Percentiles rank a stretch among this genome's conserved stretches.
phyloP scores from a whole-genome alignment of 2,329 filamentous ascomycete genomes.

The Esteya vermicola region DNA sequence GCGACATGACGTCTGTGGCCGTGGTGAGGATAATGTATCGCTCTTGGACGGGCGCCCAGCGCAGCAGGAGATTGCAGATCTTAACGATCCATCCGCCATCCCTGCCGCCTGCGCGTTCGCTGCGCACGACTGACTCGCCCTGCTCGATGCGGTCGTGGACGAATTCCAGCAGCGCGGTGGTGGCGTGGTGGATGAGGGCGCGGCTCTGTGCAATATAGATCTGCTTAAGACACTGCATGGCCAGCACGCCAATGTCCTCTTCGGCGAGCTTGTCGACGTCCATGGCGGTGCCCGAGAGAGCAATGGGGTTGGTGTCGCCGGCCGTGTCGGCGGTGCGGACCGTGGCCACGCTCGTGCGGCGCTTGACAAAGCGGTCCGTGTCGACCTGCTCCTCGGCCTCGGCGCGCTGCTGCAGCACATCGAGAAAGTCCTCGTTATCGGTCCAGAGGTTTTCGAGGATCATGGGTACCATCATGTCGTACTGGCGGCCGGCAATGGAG shows the following conservation, averaged over 20 bases:
- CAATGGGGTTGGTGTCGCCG: constrained; percentile 50
- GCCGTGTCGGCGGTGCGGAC: constrained; percentile 55
- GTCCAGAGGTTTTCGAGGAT: constrained; percentile 79
- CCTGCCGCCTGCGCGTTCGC: constrained; percentile 21
- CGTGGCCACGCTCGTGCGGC: constrained; percentile 68
- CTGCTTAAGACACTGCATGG: constrained; percentile 72
- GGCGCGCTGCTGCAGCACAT: constrained; percentile 51
- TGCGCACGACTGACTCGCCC: constrained; percentile 36
- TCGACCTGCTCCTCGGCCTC: constrained; percentile 56
- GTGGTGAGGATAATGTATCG: constrained; percentile 82
- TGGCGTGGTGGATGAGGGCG: constrained; percentile 66
- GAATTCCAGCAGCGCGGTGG: constrained; percentile 59
- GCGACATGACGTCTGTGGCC: constrained; percentile 60
- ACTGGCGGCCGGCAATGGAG: constrained; percentile 60
- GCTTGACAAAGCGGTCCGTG: constrained; percentile 44
- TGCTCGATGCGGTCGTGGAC: constrained; percentile 45
- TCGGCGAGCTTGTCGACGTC: constrained; percentile 85
- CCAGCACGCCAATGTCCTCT: constrained; percentile 72
- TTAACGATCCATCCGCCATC: constrained; percentile 66
- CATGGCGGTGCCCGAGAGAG: constrained; percentile 65
- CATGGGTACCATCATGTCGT: constrained; percentile 67
- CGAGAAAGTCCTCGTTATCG: constrained; percentile 54
- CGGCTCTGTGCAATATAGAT: constrained; percentile 75
- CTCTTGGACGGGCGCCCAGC: constrained; percentile 88
- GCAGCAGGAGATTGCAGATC: constrained; percentile 64